Evolutionary conservation across 2,329 filamentous ascomycete genomes (phyloP), one percentile per base, ranked within the genome.

Genomic region (Arthrocladium fulminans): DNA sequence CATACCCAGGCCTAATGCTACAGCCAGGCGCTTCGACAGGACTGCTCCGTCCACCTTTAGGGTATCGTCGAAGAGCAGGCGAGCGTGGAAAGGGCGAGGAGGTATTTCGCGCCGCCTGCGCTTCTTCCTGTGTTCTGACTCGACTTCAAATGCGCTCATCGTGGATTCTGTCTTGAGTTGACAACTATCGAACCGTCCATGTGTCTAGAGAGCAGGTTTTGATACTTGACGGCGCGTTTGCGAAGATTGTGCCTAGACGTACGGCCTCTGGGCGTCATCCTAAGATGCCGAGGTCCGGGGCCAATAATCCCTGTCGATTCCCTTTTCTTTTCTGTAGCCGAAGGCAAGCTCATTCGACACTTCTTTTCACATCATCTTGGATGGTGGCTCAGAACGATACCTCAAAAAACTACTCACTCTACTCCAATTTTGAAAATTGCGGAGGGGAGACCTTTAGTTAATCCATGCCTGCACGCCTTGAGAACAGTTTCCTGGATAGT

Each of bases 11-110:
- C 58, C 79, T 45, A 97, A 75, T 61, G 94, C 85, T 40, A 76
- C 73, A 60, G 89, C 88, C 45, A 98, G 74, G 65, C 95, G 88
- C 60, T 88, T 83, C 10, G 90, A 95, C 46, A 97, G 68, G 55
- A 92, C 78, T 54, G 88, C 92, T 53, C 89, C 76, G 62, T 95
- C 87, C 46, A 86, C 87, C 67, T 84, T 86, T 59, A 94, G 75
- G 64, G 85, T 83, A 62, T 88, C 85, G 66, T 95, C 88, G 49
- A 96, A 79, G 30, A 94, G 77, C 44, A 97, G 74, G 50, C 85
- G 81, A 49, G 88, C 89, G 50, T 86, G 77, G 50, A 94, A 75
- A 37, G 89, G 71, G 47, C 70, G 65, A 48, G 71, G 67, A 55
- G 70, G 64, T 12, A 61, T 54, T 13, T 57, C 57, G 54, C 75